Conservation (phyloP, 2,329 filamentous ascomycete species). For the Beauveria caledonica region DNA sequence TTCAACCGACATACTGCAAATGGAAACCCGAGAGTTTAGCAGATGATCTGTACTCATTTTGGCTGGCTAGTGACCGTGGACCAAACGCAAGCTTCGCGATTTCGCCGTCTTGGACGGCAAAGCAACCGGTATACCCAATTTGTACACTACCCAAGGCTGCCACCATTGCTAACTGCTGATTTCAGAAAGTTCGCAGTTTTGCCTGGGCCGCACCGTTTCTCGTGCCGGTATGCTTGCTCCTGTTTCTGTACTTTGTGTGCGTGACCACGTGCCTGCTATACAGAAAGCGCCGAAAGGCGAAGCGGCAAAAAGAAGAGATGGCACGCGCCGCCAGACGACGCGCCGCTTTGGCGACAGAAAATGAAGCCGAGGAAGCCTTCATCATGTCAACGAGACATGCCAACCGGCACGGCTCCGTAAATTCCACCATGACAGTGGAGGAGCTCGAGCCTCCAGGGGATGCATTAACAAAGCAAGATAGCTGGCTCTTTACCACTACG, state of each 20-base stretch:
- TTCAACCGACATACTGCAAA: constrained; percentile 15
- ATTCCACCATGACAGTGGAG: constrained; percentile 11
- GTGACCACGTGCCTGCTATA: constrained; percentile 21
- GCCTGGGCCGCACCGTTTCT: constrained; percentile 23
- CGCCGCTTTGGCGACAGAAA: constrained; percentile 1
- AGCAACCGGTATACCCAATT: constrained; percentile 16
- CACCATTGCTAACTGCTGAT: not conserved
- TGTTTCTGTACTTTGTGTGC: constrained; percentile 22
- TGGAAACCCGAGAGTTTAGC: constrained; percentile 23
- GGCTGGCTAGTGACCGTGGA: constrained; percentile 19
- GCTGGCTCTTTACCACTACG: constrained; percentile 11
- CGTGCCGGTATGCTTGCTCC: constrained; percentile 23
- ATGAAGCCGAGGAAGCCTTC: constrained; percentile 14
- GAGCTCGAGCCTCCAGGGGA: not conserved
- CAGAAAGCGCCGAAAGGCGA: constrained; percentile 20
- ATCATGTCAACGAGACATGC: constrained; percentile 3
- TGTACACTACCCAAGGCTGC: not conserved
- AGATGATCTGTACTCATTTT: constrained; percentile 22
- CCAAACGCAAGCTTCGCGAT: constrained; percentile 21
- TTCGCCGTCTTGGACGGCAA: constrained; percentile 25
- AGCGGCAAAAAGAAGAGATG: constrained; percentile 14
- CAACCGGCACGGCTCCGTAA: constrained; percentile 14
- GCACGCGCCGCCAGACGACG: not conserved
- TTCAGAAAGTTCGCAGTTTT: constrained; percentile 16
- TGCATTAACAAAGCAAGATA: constrained; percentile 8